Evolutionary conservation across 164 flowering plant species (phyloP).

Genomic region (Taxillus chinensis): DNA sequence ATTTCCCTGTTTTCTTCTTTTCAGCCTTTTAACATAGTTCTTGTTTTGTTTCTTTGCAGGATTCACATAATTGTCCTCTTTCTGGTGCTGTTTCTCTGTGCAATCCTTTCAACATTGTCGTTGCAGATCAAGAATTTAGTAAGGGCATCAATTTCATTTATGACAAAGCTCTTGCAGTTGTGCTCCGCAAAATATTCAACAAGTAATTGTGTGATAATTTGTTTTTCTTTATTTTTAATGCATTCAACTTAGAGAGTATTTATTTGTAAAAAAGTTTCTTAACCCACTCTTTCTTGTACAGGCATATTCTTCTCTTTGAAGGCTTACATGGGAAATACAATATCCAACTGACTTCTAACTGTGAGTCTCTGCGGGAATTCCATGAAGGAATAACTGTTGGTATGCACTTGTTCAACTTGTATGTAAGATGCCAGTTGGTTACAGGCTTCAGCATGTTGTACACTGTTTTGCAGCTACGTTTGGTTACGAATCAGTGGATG

Average conservation of each 20-base stretch:
- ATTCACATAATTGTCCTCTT: slow-evolving; percentile 61
- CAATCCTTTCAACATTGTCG: slow-evolving; percentile 86
- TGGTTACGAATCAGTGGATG: slow-evolving; percentile 90
- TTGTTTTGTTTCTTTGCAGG: slow-evolving; percentile 37
- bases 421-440: slow-evolving; percentile 3
- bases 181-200: slow-evolving; percentile 65
- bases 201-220: slow-evolving; percentile 33
- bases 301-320: slow-evolving; percentile 77
- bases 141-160: slow-evolving; percentile 85
- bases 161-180: slow-evolving; percentile 66
- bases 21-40: neutral
- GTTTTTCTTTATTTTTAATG: neutral
- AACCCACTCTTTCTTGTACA: slow-evolving; percentile 14
- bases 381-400: slow-evolving; percentile 85
- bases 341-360: slow-evolving; percentile 57
- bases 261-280: neutral
- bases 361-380: slow-evolving; percentile 72
- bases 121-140: slow-evolving; percentile 78
- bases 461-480: slow-evolving; percentile 58
- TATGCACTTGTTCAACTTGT: slow-evolving; percentile 10
- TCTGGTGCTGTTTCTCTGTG: slow-evolving; percentile 90
- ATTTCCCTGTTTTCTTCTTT: neutral
- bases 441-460: neutral
- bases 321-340: slow-evolving; percentile 71
- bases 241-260: neutral